Percentiles rank a stretch among this genome's conserved stretches.
Evolutionary conservation across 352 stramenopile genomes (phyloP).

Genomic region (Globisporangium apiculatum): DNA sequence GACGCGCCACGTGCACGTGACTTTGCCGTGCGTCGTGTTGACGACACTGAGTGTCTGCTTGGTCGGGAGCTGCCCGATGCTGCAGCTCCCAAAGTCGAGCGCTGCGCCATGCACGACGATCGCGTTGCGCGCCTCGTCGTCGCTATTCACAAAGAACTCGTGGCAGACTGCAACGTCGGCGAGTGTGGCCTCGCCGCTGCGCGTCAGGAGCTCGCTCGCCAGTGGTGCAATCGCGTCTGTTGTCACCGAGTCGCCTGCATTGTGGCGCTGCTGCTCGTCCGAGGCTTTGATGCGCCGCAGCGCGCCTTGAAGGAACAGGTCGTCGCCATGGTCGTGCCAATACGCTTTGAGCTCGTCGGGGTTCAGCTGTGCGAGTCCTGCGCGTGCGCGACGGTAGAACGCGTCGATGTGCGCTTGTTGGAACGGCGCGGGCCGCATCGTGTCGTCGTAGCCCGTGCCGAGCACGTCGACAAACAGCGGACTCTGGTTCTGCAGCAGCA

Average conservation of each 20-base stretch:
- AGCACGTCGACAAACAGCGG: constrained; percentile 85
- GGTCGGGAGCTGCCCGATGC: constrained; percentile 42
- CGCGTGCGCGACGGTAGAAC: constrained; percentile 45
- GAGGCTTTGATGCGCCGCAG: constrained; percentile 22
- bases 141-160: constrained; percentile 74
- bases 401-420: constrained; percentile 89
- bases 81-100: constrained; percentile 78
- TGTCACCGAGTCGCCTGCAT: too few species aligned
- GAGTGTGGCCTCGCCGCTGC: constrained; percentile 78
- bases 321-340: constrained; percentile 59
- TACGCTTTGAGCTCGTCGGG: constrained; percentile 81
- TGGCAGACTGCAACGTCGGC: constrained; percentile 64
- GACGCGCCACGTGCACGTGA: constrained; percentile 72
- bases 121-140: constrained; percentile 48
- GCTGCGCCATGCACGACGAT: constrained; percentile 34
- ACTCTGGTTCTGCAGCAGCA: constrained; percentile 81
- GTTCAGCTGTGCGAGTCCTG: constrained; percentile 59
- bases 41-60: constrained; percentile 75
- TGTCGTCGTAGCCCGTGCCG: constrained; percentile 86
- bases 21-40: constrained; percentile 86
- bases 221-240: constrained; percentile 1
- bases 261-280: neutral
- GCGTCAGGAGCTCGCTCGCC: constrained; percentile 50
- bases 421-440: constrained; percentile 86
- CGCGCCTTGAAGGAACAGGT: constrained; percentile 54